Conservation (phyloP, 2,329 filamentous ascomycete species). For the Diaporthe helianthi region DNA sequence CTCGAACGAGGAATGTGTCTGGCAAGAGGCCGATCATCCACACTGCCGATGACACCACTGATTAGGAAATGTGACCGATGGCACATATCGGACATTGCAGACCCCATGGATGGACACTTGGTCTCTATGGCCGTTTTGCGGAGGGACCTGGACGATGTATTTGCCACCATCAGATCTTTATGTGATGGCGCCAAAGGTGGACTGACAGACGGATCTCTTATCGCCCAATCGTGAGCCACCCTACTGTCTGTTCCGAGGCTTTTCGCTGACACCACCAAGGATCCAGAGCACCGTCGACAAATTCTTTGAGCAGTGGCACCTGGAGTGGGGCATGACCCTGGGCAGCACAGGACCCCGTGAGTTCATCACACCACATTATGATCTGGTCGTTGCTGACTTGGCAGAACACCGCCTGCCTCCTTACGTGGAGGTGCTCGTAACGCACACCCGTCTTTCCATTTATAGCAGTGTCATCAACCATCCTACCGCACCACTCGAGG, state of each 20-base stretch:
- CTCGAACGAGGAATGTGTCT: constrained; percentile 77
- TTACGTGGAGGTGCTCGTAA: constrained; percentile 78
- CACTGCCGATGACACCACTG: constrained; percentile 70
- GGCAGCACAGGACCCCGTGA: constrained; percentile 58
- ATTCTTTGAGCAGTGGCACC: constrained; percentile 71
- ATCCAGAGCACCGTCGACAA: constrained; percentile 68
- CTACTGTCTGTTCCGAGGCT: accelerated
- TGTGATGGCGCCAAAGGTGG: constrained; percentile 63
- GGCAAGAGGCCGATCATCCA: constrained; percentile 72
- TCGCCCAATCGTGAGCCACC: constrained; percentile 57
- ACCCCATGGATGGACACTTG: constrained; percentile 73
- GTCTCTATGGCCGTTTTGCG: constrained; percentile 75
- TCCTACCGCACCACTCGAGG: constrained; percentile 72
- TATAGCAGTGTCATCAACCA: constrained; percentile 79
- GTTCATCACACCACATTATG: constrained; percentile 19
- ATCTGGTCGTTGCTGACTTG: not conserved
- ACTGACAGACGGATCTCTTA: constrained; percentile 56
- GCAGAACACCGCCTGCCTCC: constrained; percentile 66
- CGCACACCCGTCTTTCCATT: constrained; percentile 75
- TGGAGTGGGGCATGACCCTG: constrained; percentile 66
- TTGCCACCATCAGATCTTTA: constrained; percentile 62
- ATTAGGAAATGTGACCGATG: constrained; percentile 73
- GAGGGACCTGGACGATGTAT: constrained; percentile 67
- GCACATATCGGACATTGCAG: constrained; percentile 69
- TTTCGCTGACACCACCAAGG: constrained; percentile 41